Evolutionary conservation across 352 stramenopile species (phyloP), one percentile per base, ranked within the genome.

Genomic region (Globisporangium splendens): DNA sequence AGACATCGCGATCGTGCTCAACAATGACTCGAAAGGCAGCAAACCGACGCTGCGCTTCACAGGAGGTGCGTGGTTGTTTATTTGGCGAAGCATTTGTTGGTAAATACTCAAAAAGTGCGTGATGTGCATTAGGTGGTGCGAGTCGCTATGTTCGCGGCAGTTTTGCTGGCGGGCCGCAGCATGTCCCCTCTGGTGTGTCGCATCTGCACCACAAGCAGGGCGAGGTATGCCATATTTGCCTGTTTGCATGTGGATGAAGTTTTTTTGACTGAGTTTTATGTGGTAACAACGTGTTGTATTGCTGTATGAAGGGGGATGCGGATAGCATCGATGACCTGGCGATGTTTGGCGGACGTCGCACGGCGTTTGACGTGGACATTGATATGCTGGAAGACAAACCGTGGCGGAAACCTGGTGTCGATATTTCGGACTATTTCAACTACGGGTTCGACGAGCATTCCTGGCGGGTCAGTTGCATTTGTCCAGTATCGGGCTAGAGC

Each of bases 371-470:
- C 56, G 85, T 97, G 46, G 88, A 96, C 59, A 96, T 97, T 49
- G 89, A 97, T 57, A 82, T 91, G 59, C 69, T 97, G 18, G 89
- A 97, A 48, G 89, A 97, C 62, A 83, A 95, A 56, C 91, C 89
- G 12, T 97, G 91, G 91, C 81, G 91, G 10, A 93, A 96, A 57
- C 88, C 86, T 1, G 88, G 89, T 24, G 85, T 96, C 22, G 91
- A 97, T 72, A 95, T 97, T 58, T 95, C 85, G 17, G 89, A 97
- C 72, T 97, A 96, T 65, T 97, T 97, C 57, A 97, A 97, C 70
- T 97, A 97, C 58, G 91, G 89, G 14, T 97, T 97, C 65, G 91
- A 95, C 55, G 91, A 97, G 66, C 72, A 93, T 48, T 90, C 80
- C 53, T 94, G 84, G 84, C 62, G 75, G 46, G 83, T 87, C 68